Percentiles rank a stretch among this genome's conserved stretches.
These are phyloP conservation scores for Amylostereum chailletii DNA, from an alignment of 1,284 basidiomycete species.

Conservation along the genomic window DNA sequence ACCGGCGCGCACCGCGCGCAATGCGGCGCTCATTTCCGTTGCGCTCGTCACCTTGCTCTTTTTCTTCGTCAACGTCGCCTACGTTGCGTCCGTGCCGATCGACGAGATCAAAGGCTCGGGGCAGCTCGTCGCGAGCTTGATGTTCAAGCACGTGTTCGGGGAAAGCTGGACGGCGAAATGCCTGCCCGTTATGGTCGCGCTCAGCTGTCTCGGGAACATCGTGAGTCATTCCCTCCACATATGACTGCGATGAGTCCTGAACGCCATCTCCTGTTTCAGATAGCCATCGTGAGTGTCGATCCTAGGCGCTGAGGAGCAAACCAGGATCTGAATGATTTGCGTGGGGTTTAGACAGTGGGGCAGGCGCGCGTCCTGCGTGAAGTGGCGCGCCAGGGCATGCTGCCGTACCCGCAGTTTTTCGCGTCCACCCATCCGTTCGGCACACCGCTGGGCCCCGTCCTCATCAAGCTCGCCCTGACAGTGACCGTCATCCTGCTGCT, in stretches of 20 bases:
- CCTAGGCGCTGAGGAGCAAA: not conserved
- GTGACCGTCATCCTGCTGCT: constrained; percentile 43
- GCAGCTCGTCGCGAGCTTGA: constrained; percentile 38
- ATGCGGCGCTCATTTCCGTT: constrained; percentile 35
- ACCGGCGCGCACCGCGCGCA: constrained; percentile 33
- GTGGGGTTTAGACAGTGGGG: constrained; percentile 25
- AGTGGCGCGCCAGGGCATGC: constrained; percentile 28
- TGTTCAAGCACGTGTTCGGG: constrained; percentile 45
- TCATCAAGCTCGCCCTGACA: constrained; percentile 37
- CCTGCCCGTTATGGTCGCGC: constrained; percentile 30
- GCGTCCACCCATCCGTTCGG: constrained; percentile 37
- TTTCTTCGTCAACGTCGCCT: constrained; percentile 37
- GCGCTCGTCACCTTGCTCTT: constrained; percentile 34
- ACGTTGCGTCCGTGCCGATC: constrained; percentile 31
- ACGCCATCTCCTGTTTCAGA: constrained; percentile 5
- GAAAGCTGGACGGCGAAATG: constrained; percentile 26
- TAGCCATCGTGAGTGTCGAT: constrained; percentile 16
- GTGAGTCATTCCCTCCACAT: constrained; percentile 16
- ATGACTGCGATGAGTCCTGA: not conserved
- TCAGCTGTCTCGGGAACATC: constrained; percentile 34
- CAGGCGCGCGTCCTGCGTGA: constrained; percentile 39
- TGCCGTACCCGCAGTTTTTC: constrained; percentile 34
- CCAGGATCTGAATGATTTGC: constrained; percentile 12
- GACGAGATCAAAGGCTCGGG: constrained; percentile 32
- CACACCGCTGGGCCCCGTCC: constrained; percentile 34